Conservation (phyloP, 495 filamentous ascomycete species). For the Bryoglossum gracile region DNA sequence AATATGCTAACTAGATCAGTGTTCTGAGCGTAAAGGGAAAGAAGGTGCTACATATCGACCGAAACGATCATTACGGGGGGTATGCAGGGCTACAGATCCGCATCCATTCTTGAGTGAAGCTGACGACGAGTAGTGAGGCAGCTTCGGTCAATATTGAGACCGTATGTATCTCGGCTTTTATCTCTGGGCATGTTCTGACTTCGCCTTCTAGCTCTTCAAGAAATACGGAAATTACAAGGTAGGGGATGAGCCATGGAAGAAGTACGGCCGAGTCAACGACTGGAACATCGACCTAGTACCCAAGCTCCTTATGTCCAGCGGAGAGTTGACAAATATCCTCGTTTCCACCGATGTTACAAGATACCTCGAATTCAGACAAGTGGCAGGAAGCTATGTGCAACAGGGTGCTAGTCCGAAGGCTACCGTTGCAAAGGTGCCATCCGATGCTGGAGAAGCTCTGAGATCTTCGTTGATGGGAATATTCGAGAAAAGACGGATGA, state of each 20-base stretch:
- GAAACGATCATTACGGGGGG: constrained; percentile 99
- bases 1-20: constrained; percentile 35
- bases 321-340: constrained; percentile 95
- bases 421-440: constrained; percentile 93
- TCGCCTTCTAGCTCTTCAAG: constrained; percentile 76
- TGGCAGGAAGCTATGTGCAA: constrained; percentile 96
- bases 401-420: constrained; percentile 72
- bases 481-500: constrained; percentile 95
- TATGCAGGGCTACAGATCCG: no score
- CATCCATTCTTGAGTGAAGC: constrained; percentile 21
- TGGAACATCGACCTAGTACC: constrained; percentile 99
- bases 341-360: constrained; percentile 94
- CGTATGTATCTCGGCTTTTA: constrained; percentile 40
- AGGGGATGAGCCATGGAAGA: constrained; percentile 93
- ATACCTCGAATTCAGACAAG: constrained; percentile 98
- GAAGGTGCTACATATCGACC: constrained; percentile 98
- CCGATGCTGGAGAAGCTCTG: constrained; percentile 84
- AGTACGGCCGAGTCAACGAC: constrained; percentile 92
- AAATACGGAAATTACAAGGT: constrained; percentile 76
- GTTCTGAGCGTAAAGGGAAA: constrained; percentile 98
- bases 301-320: constrained; percentile 97
- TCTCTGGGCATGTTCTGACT: constrained; percentile 20
- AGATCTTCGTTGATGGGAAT: constrained; percentile 91
- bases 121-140: constrained; percentile 57
- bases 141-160: constrained; percentile 91